Evolutionary conservation across 805 yeast genomes (phyloP), one percentile per base, ranked within the genome.

Genomic region (Priceomyces castillae): DNA sequence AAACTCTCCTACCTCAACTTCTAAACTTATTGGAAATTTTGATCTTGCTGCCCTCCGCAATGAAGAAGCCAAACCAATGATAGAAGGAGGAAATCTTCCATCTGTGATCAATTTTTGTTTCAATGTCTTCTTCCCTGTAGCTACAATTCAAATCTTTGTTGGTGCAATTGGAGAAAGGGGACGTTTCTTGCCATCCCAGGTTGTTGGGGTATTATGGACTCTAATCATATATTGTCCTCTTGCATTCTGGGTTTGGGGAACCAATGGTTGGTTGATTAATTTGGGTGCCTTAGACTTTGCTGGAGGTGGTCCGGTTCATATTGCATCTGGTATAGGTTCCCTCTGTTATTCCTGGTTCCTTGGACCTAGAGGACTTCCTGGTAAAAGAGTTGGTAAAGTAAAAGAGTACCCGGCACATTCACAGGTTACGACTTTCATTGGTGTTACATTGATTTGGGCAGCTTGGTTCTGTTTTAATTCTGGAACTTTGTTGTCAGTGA

Each of bases 401-500:
- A 50, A 49, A 19, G 40, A 41, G 9, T 59, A 52, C 44, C 56
- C 59, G 41, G 71, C 73, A 7, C 69, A 65, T 43, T 64, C 71
- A 15, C 44, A 68, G 7, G 49, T 64, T 4, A 57, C 71, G 16
- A 67, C 73, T 0, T 65, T 71, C 40, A 52, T 71, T 41, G 77
- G 78, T 30, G 76, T 69, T 34, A 67, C 74, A 5, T 59, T 73
- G 38, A 71, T 73, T 42, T 71, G 75, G 76, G 70, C 65, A 41
- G 69, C 75, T n/a, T 73, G 77, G 78, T 61, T 72, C 43, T 70
- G 77, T 51, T 73, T 73, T 61, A 73, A 73, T 50, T 62, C 75
- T 11, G 78, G 77, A 30, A 71, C 77, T 14, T 55, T 71, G 37
- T 56, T 72, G 11, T 41, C 69, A 2, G 73, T 72, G 34, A 67